Base-by-base conservation (phyloP, 768 basidiomycete genomes). In the Boletales sp. region DNA sequence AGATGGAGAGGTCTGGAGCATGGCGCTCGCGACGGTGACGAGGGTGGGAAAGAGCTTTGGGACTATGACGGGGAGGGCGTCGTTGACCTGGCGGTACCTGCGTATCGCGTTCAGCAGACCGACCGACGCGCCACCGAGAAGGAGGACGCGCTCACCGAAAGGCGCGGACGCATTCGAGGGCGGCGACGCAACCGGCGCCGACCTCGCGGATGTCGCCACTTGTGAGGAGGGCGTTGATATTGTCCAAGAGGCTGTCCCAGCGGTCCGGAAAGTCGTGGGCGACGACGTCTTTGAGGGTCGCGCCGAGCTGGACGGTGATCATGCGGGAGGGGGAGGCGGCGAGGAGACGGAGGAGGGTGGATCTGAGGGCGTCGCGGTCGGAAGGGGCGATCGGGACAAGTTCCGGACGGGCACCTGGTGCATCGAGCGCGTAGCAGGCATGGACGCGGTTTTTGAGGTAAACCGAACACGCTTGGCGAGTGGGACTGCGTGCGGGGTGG, bases 401-500 rank as follows among this genome's bases (percentile, higher is more conserved):
- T 62, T 91, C 87, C 0, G 84, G 74, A 29, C 82, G 79, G 45
- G 76, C 65, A 29, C 48, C 50, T 31, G 54, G 45, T 39, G 46
- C 43, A 50, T 83, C 80, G 59, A 81, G 59, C 53, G 75, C 65
- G 64, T 92, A 94, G 17, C 77, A 77, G 6, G 76, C 74, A 48
- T 80, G 78, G 52, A 94, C 82, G 60, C 93, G 86, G 67, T 95
- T 95, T 71, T 95, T 95, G 60, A 94, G 76, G 80, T 86, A 95
- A 18, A 95, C 88, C 13, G 86, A 78, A 57, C 87, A 85, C 0
- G 92, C 86, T 60, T 93, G 90, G 36, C 90, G 87, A 48, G 86
- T 90, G 21, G 88, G 77, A 50, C 88, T 91, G 43, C 9, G 27
- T 34, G 51, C 17, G 45, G 21, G 10, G 24, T 48, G 50, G 50